Evolutionary conservation across 2,329 filamentous ascomycete species (phyloP), one percentile per base, ranked within the genome.

Genomic region (Beauveria brongniartii): DNA sequence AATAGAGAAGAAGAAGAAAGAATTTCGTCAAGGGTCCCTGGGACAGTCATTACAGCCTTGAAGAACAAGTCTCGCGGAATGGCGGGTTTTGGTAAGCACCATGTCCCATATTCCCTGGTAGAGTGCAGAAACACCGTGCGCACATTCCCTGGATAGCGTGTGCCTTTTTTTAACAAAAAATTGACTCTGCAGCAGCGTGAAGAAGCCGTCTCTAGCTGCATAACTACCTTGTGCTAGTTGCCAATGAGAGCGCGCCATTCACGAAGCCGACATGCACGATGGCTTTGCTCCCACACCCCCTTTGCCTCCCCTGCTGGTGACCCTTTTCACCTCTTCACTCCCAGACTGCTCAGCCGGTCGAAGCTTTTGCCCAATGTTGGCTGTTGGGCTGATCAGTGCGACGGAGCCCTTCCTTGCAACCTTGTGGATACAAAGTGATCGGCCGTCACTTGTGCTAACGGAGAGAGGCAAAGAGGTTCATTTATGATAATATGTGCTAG

Each of bases 391-490:
- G 58, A 61, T 61, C 51, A 61, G 58, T 61, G 58, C 58, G 51
- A 55, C 51, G 43, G 51, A 44, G 52, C 16, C 10, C 22, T 55
- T 55, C 58, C 58, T 55, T 46, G 58, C 43, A 30, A 34, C 20
- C 6, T 14, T 50, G 58, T 61, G 58, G 58, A 41, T 61, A 54
- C 58, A 41, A 51, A 59, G n/a, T 61, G 58, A 61, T 61, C 58
- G 58, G 37, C 57, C 40, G n/a, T 22, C 51, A 34, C 46, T 60
- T 30, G 26, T 55, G 51, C 47, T 47, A 30, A 40, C 28, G n/a
- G 46, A 47, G 28, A 54, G 28, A 44, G 51, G 58, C 40, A 47
- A 18, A 54, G 28, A 44, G 34, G 58, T 47, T 61, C 58, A 61
- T 55, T 61, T 61, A 61, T 61, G 30, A 61, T 61, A 47, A 54